A percentile compares a stretch with the other conserved stretches of the same genome.
These are phyloP conservation scores for Fusarium chaquense DNA, from an alignment of 2,329 filamentous ascomycete species.

Conservation along the genomic window DNA sequence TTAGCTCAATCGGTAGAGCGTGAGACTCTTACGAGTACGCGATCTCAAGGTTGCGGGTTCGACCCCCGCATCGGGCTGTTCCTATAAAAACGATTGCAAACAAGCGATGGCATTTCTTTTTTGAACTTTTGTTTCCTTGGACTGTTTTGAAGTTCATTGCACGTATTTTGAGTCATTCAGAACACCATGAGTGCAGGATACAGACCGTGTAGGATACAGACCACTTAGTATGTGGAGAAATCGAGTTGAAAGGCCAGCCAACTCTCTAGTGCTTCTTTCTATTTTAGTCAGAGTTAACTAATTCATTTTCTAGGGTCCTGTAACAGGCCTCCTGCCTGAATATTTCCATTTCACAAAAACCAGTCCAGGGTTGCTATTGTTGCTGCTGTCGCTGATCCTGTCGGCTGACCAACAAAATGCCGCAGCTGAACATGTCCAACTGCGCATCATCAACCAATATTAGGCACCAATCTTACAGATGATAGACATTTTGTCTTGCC, in stretches of 20 bases:
- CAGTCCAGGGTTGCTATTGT: neutral
- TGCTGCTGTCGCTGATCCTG: neutral
- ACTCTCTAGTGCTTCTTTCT: neutral
- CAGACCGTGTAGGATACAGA: no score
- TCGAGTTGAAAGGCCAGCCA: neutral
- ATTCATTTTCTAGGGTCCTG: neutral
- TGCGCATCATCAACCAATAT: conserved; percentile 6
- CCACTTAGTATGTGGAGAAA: neutral
- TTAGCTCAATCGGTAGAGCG: conserved; percentile 66
- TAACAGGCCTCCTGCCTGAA: neutral
- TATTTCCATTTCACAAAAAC: neutral
- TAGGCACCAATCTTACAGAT: conserved; percentile 27
- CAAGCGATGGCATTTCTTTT: conserved; percentile 3
- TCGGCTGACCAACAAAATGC: conserved; percentile 19
- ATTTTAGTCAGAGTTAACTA: neutral
- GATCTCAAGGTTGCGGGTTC: conserved; percentile 69
- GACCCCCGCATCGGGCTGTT: conserved; percentile 58
- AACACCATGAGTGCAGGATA: no score
- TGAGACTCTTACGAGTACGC: conserved; percentile 69
- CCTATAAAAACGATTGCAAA: conserved; percentile 23
- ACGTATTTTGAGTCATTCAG: no score
- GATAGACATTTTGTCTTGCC: neutral
- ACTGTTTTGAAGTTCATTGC: no score
- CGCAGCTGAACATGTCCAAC: conserved; percentile 3
- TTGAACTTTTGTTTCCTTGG: no score